Evolutionary conservation across 108 stramenopile genomes (phyloP).

Genomic region (Epipyxis sp.): DNA sequence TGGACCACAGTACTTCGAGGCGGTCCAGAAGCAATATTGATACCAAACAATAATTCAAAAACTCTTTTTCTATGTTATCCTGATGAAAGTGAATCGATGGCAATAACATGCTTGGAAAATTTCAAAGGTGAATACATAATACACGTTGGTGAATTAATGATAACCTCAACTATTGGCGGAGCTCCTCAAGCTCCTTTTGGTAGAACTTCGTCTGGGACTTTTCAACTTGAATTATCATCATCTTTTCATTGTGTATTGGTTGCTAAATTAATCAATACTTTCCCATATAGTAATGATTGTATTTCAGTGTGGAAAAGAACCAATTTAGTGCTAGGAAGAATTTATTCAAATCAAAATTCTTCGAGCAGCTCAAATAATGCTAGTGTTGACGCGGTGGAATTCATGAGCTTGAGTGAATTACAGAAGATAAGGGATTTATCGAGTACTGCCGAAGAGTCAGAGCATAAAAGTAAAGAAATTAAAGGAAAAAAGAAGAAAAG

Average conservation of each 20-base stretch:
- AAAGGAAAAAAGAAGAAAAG: background rate
- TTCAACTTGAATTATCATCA: conserved; percentile 18
- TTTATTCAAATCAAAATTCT: too few relatives aligned
- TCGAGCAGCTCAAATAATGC: too few relatives aligned
- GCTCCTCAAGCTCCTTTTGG: conserved; percentile 38
- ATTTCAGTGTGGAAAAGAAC: conserved; percentile 20
- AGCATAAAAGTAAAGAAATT: background rate
- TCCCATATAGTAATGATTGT: background rate
- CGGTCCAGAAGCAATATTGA: conserved; percentile 40
- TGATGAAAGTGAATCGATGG: conserved; percentile 47
- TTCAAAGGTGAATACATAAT: conserved; percentile 29
- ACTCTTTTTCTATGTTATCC: conserved; percentile 47
- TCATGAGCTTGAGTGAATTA: background rate
- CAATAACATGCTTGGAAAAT: conserved; percentile 33
- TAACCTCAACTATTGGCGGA: conserved; percentile 39
- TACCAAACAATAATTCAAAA: background rate
- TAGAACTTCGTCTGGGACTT: conserved; percentile 39
- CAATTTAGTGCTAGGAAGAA: background rate
- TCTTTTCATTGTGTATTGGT: conserved; percentile 5
- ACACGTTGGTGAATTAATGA: conserved; percentile 45
- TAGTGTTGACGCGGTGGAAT: background rate
- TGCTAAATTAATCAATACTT: background rate
- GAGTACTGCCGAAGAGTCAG: background rate
- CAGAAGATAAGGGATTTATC: too few relatives aligned
- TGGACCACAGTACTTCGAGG: conserved; percentile 32